Base-by-base conservation (phyloP, 495 filamentous ascomycete species). In the Penicillium nucicola region DNA sequence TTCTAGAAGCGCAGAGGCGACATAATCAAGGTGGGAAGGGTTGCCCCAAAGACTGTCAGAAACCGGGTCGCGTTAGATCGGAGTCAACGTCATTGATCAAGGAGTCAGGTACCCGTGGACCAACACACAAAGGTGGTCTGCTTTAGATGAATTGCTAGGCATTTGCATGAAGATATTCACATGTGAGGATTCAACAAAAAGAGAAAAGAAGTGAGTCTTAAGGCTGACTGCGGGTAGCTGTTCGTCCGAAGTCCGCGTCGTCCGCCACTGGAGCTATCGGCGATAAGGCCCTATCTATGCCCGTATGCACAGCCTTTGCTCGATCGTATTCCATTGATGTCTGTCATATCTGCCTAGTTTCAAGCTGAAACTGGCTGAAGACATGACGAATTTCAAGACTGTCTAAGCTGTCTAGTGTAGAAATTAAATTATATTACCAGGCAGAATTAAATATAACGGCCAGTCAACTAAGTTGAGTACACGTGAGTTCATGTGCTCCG, bases 101-200 rank as follows among this genome's bases (percentile, higher is more conserved):
- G n/a, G 28, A 46, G n/a, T 32, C 33, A 34, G 58, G 62, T 79
- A 93, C 91, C 92, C 92, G 70, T 97, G 92, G 30, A 96, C 84
- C n/a, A 97, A 75, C n/a, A 97, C 90, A 66, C 86, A 90, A 35
- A 97, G 83, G 68, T 97, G 92, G 46, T 88, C 76, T 20, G 79
- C 75, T 45, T 67, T 66, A 8, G 49, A 53, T 25, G 62, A 28
- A 19, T 15, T 37, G 0, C 30, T 39, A 25, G 46, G n/a, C 38
- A 50, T 57, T 12, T 8, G 14, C 2, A 33, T 34, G 22, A 18
- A 30, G n/a, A 1, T 10, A 20, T 12, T 17, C 9, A 30, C 25
- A 19, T 19, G 13, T 6, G 31, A 14, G 30, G 14, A 5, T 15
- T 4, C 18, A 43, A 47, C 19, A 3, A 34, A 8, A 28, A 48